Base-by-base conservation (phyloP, 1,139 yeast genomes). In the Hansenula lynferdii region DNA sequence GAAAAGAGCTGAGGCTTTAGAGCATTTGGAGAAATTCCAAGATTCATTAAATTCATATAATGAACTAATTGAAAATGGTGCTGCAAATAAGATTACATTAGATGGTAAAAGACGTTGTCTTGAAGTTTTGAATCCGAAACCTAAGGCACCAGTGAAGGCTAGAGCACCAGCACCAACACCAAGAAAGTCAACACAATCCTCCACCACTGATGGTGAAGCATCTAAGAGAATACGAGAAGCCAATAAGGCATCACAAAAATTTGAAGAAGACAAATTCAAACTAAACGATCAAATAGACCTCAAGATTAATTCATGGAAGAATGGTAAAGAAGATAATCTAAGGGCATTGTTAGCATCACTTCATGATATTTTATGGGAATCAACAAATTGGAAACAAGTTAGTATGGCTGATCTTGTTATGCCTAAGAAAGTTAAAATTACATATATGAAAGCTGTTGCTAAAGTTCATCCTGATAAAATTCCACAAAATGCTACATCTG, bases 401-500 rank as follows among this genome's bases (percentile, higher is more conserved):
- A 60, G 80, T 1, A 61, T 83, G 48, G 73, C 83, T 14, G 97
- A 92, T 42, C 67, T 94, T 43, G 92, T 92, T 50, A 66, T 90
- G 49, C 90, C 95, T n/a, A 89, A 87, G 51, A 89, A 85, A 57
- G 97, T 90, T 32, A 90, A 92, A 58, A 66, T 90, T 34, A 70
- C 71, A 25, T 94, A 92, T 60, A 76, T 94, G 90, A 92, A 87
- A 60, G 97, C 96, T 1, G 94, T 89, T 31, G 81, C 96, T 25
- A 78, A 82, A 49, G 87, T 94, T 6, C 99, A 94, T 57, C 98
- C 98, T 0, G 98, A 94, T 60, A 94, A 94, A 60, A 65, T 89
- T 29, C 68, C 77, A 5, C 66, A 69, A 25, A 51, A 54, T 18
- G 72, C 78, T 2, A 62, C 80, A 8, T 61, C 65, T 24, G 92